Evolutionary conservation across 495 filamentous ascomycete species (phyloP).

Genomic region (Penicillium turbatum): DNA sequence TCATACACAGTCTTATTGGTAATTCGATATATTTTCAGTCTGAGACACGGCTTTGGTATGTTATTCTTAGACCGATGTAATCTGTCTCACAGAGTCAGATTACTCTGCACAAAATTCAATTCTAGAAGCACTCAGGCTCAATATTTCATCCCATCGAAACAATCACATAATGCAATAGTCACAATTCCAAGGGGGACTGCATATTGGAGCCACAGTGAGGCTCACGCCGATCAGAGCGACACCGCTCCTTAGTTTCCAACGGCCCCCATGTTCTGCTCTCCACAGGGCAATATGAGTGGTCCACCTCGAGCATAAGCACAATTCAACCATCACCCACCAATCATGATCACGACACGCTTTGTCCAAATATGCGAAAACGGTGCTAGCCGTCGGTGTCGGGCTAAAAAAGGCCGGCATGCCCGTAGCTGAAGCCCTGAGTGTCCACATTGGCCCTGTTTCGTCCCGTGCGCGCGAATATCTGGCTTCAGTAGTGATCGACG

Average conservation of each 20-base stretch:
- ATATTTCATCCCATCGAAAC: background rate
- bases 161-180: background rate
- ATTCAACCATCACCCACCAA: constrained; percentile 10
- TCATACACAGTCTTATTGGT: background rate
- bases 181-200: background rate
- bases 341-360: background rate
- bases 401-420: background rate
- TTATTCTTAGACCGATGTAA: background rate
- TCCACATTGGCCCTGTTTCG: background rate
- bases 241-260: constrained; percentile 23
- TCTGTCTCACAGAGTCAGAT: background rate
- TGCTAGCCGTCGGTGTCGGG: constrained; percentile 28
- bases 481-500: background rate
- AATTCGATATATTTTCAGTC: background rate
- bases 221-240: constrained; percentile 14
- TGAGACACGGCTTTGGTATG: background rate
- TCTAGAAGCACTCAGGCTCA: background rate
- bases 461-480: background rate
- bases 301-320: constrained; percentile 11
- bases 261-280: background rate
- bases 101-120: background rate
- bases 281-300: constrained; percentile 12
- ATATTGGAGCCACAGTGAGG: constrained; percentile 9
- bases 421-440: constrained; percentile 1
- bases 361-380: constrained; percentile 13